phyloP scores from a whole-genome alignment of 1,284 basidiomycete species.

The Ustanciosporium gigantosporum region DNA sequence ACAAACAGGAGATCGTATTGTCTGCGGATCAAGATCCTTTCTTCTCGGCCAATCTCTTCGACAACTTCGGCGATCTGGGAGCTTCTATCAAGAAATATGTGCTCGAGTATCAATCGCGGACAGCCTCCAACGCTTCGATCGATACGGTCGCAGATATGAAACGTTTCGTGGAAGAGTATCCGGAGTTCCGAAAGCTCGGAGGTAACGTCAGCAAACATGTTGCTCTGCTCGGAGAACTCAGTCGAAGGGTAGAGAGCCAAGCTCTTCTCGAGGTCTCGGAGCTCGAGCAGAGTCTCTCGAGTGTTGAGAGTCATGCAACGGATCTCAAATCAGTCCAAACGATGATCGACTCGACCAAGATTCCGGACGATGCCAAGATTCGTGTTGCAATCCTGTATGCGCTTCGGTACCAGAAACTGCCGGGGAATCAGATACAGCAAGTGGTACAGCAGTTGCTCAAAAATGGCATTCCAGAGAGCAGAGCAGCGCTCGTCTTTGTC shows the following conservation, averaged over 20 bases:
- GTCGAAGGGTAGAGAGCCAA: slow-evolving; percentile 81
- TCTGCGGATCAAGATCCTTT: slow-evolving; percentile 91
- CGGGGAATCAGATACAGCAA: slow-evolving; percentile 78
- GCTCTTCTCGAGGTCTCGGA: slow-evolving; percentile 80
- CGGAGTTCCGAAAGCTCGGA: slow-evolving; percentile 92
- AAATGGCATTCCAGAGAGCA: slow-evolving; percentile 79
- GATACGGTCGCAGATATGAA: slow-evolving; percentile 83
- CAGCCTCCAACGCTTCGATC: slow-evolving; percentile 78
- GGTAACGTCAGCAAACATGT: slow-evolving; percentile 99
- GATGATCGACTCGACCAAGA: slow-evolving; percentile 66
- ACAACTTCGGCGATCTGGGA: slow-evolving; percentile 96
- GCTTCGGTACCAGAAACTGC: slow-evolving; percentile 90
- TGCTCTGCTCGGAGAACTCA: slow-evolving; percentile 91
- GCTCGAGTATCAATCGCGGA: slow-evolving; percentile 81
- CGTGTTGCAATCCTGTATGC: slow-evolving; percentile 92
- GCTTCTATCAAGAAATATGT: slow-evolving; percentile 91
- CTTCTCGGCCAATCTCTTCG: slow-evolving; percentile 85
- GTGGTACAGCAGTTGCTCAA: slow-evolving; percentile 80
- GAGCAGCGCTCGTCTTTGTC: slow-evolving; percentile 89
- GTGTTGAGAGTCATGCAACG: slow-evolving; percentile 76
- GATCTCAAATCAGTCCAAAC: slow-evolving; percentile 70
- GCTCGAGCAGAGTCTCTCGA: slow-evolving; percentile 93
- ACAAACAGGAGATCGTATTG: slow-evolving; percentile 86
- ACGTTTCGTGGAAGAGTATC: slow-evolving; percentile 93
- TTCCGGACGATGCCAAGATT: slow-evolving; percentile 81